Base-by-base conservation (phyloP, 2,329 filamentous ascomycete species). In the Chrysoporthe deuterocubensis region DNA sequence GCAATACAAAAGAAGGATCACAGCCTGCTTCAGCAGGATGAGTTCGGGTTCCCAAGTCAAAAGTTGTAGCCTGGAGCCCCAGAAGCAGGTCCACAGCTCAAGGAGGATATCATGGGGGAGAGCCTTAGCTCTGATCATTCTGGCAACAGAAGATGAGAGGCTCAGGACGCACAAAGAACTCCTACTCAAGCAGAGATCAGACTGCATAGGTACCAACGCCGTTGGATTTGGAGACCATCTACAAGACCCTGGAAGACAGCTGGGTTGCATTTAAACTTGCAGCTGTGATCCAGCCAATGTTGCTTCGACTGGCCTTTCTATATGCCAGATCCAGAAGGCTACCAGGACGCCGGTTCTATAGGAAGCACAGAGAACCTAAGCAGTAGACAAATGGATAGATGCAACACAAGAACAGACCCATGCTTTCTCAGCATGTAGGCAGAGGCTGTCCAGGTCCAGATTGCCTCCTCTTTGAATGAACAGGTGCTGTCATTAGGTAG, bases 201-300 rank as follows among this genome's bases (percentile, higher is more conserved):
- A 44, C 21, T 26, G 44, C n/a, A 43, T 60, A 40, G 21, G 57
- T 42, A 43, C 57, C 40, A 11, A 43, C 13, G 37, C 4, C n/a
- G 57, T 59, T 52, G 48, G 40, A 2, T 42, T 21, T 4, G 4
- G 11, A 11, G 11, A 42, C 21, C 57, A 18, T 8, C 18, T 59
- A n/a, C 21, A 26, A 43, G 61, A 56, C 48, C 48, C 62, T 54
- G 34, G 61, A 16, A 43, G 37, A 32, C 32, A 42, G 48, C 21
- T 58, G 21, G n/a, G 37, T 46, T 64, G 62, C 62, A 64, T 64
- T 46, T 58, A 57, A 26, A 57, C 62, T 58, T 64, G 62, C 62
- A 64, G 62, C 62, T 64, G 16, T 42, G 50, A 44, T 52, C 11
- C 26, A 26, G 48, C 16, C 18, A 43, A 40, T n/a, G n/a, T 16